Base-by-base conservation (phyloP, 2,329 filamentous ascomycete species). In the Cladophialophora immunda region DNA sequence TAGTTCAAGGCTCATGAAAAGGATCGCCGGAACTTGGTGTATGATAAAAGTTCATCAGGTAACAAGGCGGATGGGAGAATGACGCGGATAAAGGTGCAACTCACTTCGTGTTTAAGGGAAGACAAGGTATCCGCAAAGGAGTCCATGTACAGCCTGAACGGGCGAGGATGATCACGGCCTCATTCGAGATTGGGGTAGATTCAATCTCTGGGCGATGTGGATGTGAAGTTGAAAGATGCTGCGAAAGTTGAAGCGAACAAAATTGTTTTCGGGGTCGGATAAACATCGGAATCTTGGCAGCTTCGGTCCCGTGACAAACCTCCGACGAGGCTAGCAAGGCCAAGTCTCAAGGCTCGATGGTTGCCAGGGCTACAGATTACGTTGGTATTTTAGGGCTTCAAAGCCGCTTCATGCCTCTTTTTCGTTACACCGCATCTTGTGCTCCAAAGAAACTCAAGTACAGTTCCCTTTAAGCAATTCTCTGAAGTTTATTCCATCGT, bases 1-100 rank as follows among this genome's bases (percentile, higher is more conserved):
- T 62, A 81, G 84, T 84, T 82, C 72, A 77, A 80, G 83, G 83
- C 84, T 84, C 85, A 85, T 81, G 76, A 76, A 75, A 76, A 77
- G 80, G n/a, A 11, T 87, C 83, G 80, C 84, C 81, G 78, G 81
- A 84, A 85, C 82, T 77, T 25, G 76, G 76, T 76, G 77, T 77
- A 81, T 83, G 70, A 82, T 82, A 80, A 79, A 34, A 80, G 77
- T 78, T 73, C 71, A 68, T 73, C 71, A 70, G 65, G 38, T 27
- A 52, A 57, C 13, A 30, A 17, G 34, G 54, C 6, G 25, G n/a
- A 34, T 22, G 36, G 30, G 41, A 64, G 45, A 19, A 32, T 17
- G 32, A 59, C 8, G 32, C 29, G 27, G 54, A 38, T 15, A 55
- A 17, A 29, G 30, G n/a, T 27, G 47, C 22, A 27, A 17, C 34